Evolutionary conservation across 257 asterid species (phyloP).

Genomic region (Henckelia pumila): DNA sequence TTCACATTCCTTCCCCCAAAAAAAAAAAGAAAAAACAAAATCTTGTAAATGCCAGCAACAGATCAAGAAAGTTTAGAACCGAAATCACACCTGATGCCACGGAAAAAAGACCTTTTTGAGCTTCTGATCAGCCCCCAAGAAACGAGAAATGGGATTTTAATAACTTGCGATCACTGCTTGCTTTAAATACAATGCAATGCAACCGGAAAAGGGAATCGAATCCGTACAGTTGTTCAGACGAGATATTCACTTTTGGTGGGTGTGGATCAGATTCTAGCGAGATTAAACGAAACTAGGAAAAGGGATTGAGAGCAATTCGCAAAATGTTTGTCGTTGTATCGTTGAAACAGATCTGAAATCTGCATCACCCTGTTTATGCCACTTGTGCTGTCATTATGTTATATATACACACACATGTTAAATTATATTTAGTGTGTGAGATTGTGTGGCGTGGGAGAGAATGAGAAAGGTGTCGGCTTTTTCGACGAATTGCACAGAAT

Average conservation of each 20-base stretch:
- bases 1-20: no score
- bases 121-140: background rate
- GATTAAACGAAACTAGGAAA: constrained; percentile 49
- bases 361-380: background rate
- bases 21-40: constrained; percentile 7
- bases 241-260: constrained; percentile 31
- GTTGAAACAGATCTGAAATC: background rate
- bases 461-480: background rate
- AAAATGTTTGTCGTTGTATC: constrained; percentile 19
- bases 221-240: background rate
- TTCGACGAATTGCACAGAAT: no score
- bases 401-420: no score
- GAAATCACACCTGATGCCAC: constrained; percentile 32
- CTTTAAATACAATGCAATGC: constrained; percentile 28
- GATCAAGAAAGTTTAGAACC: constrained; percentile 7
- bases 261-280: constrained; percentile 32
- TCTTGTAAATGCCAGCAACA: constrained; percentile 18
- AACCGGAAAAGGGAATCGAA: constrained; percentile 7
- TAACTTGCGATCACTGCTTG: constrained; percentile 17
- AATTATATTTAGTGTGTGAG: no score
- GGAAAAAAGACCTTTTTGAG: background rate
- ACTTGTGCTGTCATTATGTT: background rate
- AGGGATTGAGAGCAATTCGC: constrained; percentile 20
- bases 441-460: background rate
- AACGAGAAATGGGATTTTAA: background rate